phyloP scores from a whole-genome alignment of 1,284 basidiomycete genomes.

The Apiotrichum veenhuisii region DNA sequence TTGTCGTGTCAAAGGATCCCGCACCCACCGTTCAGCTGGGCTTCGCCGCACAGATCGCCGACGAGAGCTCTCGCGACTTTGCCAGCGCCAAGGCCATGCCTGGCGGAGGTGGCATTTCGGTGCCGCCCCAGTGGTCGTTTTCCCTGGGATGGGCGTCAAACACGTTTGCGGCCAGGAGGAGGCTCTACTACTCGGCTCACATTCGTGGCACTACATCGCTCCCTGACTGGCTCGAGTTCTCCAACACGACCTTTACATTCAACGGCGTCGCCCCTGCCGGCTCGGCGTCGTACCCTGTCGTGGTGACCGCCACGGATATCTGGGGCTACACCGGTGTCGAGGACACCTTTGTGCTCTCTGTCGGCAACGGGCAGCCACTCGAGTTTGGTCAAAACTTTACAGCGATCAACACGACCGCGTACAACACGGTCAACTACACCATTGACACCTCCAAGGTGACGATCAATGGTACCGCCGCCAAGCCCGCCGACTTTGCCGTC shows the following conservation, averaged over 20 bases:
- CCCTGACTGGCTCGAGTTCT: constrained; percentile 54
- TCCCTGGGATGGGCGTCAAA: constrained; percentile 54
- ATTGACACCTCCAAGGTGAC: constrained; percentile 33
- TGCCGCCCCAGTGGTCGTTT: constrained; percentile 54
- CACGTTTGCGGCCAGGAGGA: constrained; percentile 30
- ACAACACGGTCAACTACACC: constrained; percentile 27
- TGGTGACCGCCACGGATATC: constrained; percentile 47
- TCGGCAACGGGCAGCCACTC: constrained; percentile 39
- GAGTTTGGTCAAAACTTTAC: constrained; percentile 21
- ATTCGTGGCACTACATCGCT: constrained; percentile 43
- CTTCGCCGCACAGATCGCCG: constrained; percentile 47
- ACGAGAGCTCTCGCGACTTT: constrained; percentile 34
- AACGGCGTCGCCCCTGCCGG: constrained; percentile 53
- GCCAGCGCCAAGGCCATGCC: constrained; percentile 41
- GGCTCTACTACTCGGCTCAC: constrained; percentile 50
- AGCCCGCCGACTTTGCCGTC: constrained; percentile 32
- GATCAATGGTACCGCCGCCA: constrained; percentile 33
- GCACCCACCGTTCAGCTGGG: constrained; percentile 42
- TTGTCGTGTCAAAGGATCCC: constrained; percentile 47
- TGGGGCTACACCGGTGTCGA: constrained; percentile 49
- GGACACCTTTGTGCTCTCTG: constrained; percentile 47
- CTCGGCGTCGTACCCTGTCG: constrained; percentile 41
- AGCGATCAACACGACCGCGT: constrained; percentile 33
- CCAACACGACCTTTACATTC: constrained; percentile 55
- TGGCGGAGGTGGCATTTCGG: constrained; percentile 42